Evolutionary conservation across 2,329 filamentous ascomycete species (phyloP).

Genomic region (Trichoderma gracile): DNA sequence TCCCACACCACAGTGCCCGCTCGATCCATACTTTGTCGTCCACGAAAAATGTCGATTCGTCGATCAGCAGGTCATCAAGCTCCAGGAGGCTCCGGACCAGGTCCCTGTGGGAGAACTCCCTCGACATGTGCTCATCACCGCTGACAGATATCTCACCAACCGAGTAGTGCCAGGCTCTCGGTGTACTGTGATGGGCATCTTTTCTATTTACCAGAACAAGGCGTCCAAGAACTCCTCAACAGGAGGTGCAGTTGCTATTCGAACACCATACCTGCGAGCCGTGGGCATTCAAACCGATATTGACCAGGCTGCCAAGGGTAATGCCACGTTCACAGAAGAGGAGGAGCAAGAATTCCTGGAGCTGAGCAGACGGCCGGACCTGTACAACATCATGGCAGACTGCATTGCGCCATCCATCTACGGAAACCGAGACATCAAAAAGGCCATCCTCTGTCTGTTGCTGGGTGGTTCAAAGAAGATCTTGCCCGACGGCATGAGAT

Average conservation of each 20-base stretch:
- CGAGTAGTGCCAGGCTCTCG: slow-evolving; percentile 91
- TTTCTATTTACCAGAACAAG: slow-evolving; percentile 96
- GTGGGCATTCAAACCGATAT: slow-evolving; percentile 90
- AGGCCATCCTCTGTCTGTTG: slow-evolving; percentile 89
- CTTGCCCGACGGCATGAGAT: slow-evolving; percentile 92
- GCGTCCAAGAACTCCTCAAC: slow-evolving; percentile 73
- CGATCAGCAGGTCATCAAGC: slow-evolving; percentile 96
- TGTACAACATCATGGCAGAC: slow-evolving; percentile 87
- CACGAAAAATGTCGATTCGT: slow-evolving; percentile 95
- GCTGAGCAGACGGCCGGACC: slow-evolving; percentile 82
- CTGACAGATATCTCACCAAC: slow-evolving; percentile 95
- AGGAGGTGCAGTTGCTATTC: slow-evolving; percentile 84
- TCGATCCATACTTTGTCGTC: slow-evolving; percentile 94
- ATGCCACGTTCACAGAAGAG: slow-evolving; percentile 82
- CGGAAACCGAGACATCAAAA: slow-evolving; percentile 94
- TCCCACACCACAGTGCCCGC: slow-evolving; percentile 71
- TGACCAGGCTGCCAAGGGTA: slow-evolving; percentile 85
- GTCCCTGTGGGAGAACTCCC: slow-evolving; percentile 96
- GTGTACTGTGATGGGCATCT: slow-evolving; percentile 95
- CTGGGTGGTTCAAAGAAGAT: slow-evolving; percentile 98
- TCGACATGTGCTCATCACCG: slow-evolving; percentile 90
- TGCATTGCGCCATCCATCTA: slow-evolving; percentile 98
- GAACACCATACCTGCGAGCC: slow-evolving; percentile 90
- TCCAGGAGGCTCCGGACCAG: slow-evolving; percentile 96
- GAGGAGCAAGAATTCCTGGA: slow-evolving; percentile 96